These are phyloP conservation scores for Hylodesmum podocarpum DNA, from an alignment of 306 rosid species.

Conservation along the genomic window DNA sequence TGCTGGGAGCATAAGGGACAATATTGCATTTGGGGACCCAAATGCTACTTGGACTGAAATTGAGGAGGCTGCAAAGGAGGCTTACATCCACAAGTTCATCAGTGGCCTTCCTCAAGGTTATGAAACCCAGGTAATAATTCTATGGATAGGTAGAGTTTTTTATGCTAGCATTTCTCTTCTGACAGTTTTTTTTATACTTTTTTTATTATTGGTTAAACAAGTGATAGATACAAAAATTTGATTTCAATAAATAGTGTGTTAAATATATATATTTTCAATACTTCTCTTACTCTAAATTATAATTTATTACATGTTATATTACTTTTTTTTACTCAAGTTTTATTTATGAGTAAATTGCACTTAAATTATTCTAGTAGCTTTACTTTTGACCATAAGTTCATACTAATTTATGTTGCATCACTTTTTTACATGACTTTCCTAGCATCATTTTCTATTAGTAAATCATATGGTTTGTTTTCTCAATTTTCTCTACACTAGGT, in stretches of 20 bases:
- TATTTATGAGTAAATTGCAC: neutral
- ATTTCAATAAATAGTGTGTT: neutral
- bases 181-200: neutral
- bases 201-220: neutral
- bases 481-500: conserved; percentile 39
- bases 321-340: neutral
- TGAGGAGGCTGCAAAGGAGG: conserved; percentile 81
- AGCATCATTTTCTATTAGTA: neutral
- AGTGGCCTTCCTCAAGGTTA: conserved; percentile 89
- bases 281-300: neutral
- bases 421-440: neutral
- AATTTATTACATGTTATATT: neutral
- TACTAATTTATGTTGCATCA: neutral
- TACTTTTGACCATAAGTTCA: neutral
- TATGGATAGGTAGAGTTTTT: neutral
- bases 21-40: conserved; percentile 76
- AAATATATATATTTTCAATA: too few species aligned
- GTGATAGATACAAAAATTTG: neutral
- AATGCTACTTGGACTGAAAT: conserved; percentile 80
- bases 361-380: neutral
- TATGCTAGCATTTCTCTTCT: neutral
- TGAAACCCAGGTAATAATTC: conserved; percentile 71
- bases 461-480: neutral
- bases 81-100: conserved; percentile 78
- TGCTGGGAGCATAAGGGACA: conserved; percentile 79